Evolutionary conservation across 2,329 filamentous ascomycete species (phyloP), one percentile per base, ranked within the genome.

Genomic region (Phaeosphaeria sp.): DNA sequence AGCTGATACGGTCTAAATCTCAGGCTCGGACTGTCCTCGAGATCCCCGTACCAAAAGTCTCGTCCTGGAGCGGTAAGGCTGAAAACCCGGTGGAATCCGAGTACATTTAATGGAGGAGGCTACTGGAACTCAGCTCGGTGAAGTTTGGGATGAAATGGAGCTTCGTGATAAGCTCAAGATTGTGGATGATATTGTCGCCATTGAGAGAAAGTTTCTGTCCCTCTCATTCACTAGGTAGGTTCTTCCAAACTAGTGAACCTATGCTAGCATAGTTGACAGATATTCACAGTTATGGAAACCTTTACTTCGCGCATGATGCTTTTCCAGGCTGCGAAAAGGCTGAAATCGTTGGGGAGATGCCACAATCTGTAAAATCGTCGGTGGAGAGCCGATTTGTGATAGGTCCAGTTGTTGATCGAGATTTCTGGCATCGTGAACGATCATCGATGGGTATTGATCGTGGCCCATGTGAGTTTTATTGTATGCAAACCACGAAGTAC

Each of bases 391-490:
- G 63, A 43, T 80, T 79, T 53, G 67, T 59, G 25, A 77, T 80
- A 55, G 77, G 77, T 2, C 78, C 78, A 56, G 71, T 76, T 30
- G 72, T 72, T 17, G 66, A 73, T 20, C 68, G 60, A 51, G 62
- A 58, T 17, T 77, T 77, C 60, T 80, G 74, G 78, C 66, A 66
- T 6, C 69, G 69, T 54, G 67, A 78, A 60, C 71, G 76, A 44
- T 66, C 69, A 43, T 56, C 42, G 7, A 76, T 78, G 68, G 36
- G 60, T 27, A 69, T 78, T 53, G 73, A 79, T 62, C 70, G 76
- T 46, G 78, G 79, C n/a, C 78, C 77, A 47, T 81, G 77, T 80
- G 65, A 55, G 74, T 50, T 47, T n/a, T n/a, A n/a, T n/a, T n/a
- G n/a, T n/a, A n/a, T n/a, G n/a, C n/a, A n/a, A n/a, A n/a, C n/a